phyloP scores from a whole-genome alignment of 257 asterid genomes.

The Eustoma russellianum region DNA sequence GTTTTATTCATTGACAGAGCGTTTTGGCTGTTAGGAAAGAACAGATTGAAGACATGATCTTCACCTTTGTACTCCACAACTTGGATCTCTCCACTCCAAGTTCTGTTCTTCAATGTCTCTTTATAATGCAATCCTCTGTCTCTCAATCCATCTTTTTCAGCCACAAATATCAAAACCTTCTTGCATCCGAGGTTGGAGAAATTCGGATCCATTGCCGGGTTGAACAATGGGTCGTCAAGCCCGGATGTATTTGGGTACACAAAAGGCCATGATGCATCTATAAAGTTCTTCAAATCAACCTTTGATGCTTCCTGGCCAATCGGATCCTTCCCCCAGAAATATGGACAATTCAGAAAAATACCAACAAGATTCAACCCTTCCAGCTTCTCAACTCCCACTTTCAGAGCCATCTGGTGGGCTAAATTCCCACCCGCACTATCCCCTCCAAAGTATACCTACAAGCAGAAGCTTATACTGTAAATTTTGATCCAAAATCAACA shows the following conservation, averaged over 20 bases:
- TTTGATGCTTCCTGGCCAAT: neutral
- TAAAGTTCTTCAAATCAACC: neutral
- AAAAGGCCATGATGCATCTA: slow-evolving; percentile 5
- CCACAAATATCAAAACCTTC: slow-evolving; percentile 35
- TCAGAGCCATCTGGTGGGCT: slow-evolving; percentile 30
- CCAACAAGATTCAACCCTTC: slow-evolving; percentile 30
- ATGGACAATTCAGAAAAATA: slow-evolving; percentile 37
- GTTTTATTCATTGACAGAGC: slow-evolving; percentile 25
- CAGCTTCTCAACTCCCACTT: slow-evolving; percentile 31
- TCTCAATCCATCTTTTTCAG: slow-evolving; percentile 33
- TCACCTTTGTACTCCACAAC: slow-evolving; percentile 33
- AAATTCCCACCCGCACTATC: slow-evolving; percentile 26
- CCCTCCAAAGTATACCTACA: slow-evolving; percentile 40
- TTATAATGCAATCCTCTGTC: slow-evolving; percentile 28
- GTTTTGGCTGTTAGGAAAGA: slow-evolving; percentile 7
- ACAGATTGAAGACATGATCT: slow-evolving; percentile 31
- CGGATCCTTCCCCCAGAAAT: slow-evolving; percentile 34
- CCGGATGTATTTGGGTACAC: slow-evolving; percentile 26
- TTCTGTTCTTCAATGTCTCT: slow-evolving; percentile 23
- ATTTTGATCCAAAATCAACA: too few species aligned
- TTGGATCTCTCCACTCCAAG: slow-evolving; percentile 36
- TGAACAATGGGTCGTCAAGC: slow-evolving; percentile 20
- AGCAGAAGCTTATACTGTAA: too few species aligned
- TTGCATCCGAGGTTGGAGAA: slow-evolving; percentile 25
- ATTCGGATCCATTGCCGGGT: slow-evolving; percentile 35